phyloP scores from a whole-genome alignment of 2,329 filamentous ascomycete species.

The Scedosporium aurantiacum region DNA sequence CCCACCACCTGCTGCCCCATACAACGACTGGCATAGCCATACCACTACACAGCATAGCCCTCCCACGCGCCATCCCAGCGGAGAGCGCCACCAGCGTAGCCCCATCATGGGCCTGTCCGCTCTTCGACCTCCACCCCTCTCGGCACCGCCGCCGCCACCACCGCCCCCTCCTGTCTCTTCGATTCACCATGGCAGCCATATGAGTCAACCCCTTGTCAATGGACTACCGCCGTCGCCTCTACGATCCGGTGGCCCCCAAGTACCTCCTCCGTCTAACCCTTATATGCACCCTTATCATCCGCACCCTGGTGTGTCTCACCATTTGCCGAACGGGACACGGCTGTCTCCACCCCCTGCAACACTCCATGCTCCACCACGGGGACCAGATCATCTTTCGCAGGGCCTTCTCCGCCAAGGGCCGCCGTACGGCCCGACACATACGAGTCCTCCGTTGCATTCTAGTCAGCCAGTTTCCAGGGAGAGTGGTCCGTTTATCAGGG shows the following conservation, averaged over 20 bases:
- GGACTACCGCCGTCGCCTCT: slow-evolving; percentile 19
- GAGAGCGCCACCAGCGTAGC: slow-evolving; percentile 25
- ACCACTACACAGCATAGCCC: slow-evolving; percentile 30
- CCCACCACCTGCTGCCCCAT: slow-evolving; percentile 14
- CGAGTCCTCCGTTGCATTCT: slow-evolving; percentile 25
- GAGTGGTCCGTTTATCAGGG: slow-evolving; percentile 14
- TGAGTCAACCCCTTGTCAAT: slow-evolving; percentile 27
- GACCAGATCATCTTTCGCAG: slow-evolving; percentile 27
- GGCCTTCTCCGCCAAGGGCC: slow-evolving; percentile 29
- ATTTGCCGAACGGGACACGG: slow-evolving; percentile 27
- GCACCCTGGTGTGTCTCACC: slow-evolving; percentile 6
- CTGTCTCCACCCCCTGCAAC: slow-evolving; percentile 19
- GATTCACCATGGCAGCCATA: slow-evolving; percentile 30
- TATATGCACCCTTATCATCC: slow-evolving; percentile 6
- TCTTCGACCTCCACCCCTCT: slow-evolving; percentile 38
- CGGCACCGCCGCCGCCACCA: slow-evolving; percentile 28
- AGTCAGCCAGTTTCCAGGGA: slow-evolving; percentile 35
- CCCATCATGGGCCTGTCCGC: slow-evolving; percentile 26
- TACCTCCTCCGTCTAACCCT: background rate
- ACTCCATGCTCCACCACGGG: slow-evolving; percentile 22
- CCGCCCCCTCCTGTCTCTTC: slow-evolving; percentile 27
- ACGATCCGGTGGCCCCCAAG: background rate
- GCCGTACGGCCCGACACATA: slow-evolving; percentile 18
- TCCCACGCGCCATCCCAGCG: slow-evolving; percentile 38
- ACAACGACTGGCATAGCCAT: slow-evolving; percentile 8